A percentile compares a stretch with the other conserved stretches of the same genome.
phyloP scores from a whole-genome alignment of 306 rosid species.

The Luffa aegyptiaca region DNA sequence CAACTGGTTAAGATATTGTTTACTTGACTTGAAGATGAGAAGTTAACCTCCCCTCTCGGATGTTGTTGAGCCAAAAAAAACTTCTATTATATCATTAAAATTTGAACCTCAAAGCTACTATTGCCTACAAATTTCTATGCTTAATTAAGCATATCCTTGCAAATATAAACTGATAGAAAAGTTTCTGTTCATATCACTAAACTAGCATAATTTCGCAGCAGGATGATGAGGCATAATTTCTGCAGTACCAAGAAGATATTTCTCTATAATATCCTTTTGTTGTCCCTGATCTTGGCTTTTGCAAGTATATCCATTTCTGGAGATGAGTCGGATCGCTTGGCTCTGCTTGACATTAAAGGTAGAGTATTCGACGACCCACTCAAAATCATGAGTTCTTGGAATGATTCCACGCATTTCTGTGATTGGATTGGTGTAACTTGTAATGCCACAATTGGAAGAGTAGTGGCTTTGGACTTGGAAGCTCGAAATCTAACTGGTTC shows the following conservation, averaged over 20 bases:
- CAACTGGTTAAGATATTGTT: too few relatives aligned
- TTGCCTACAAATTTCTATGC: neutral
- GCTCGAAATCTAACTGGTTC: constrained; percentile 10
- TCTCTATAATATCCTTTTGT: neutral
- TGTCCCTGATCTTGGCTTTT: neutral
- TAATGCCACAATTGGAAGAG: constrained; percentile 5
- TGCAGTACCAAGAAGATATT: neutral
- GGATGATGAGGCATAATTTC: neutral
- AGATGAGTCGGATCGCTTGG: constrained; percentile 19
- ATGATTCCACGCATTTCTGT: constrained; percentile 22
- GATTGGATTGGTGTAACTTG: constrained; percentile 27
- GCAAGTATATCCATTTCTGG: neutral
- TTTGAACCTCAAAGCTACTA: neutral
- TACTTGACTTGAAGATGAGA: too few relatives aligned
- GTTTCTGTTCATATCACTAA: too few relatives aligned
- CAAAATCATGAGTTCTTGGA: constrained; percentile 26
- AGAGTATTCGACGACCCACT: constrained; percentile 17
- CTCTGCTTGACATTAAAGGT: constrained; percentile 23
- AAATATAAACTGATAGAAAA: too few relatives aligned
- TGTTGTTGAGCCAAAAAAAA: too few relatives aligned
- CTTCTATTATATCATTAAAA: too few relatives aligned
- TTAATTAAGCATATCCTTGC: neutral
- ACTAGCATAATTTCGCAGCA: too few relatives aligned
- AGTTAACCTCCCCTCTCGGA: too few relatives aligned
- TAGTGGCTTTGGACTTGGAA: constrained; percentile 14